phyloP scores from a whole-genome alignment of 768 basidiomycete genomes.

The Royoungia palumana region DNA sequence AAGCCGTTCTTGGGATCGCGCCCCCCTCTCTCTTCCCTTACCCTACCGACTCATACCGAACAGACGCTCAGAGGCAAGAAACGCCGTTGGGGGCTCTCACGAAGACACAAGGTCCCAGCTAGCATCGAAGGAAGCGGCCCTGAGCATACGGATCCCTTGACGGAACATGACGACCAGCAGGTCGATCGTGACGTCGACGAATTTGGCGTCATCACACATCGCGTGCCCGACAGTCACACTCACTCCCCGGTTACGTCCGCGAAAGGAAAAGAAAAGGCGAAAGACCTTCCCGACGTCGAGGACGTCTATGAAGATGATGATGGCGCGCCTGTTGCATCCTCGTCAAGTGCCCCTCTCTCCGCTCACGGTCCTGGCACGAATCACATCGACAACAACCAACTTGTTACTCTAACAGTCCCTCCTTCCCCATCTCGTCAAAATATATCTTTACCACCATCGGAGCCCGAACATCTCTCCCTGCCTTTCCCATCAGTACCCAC shows the following conservation, averaged over 20 bases:
- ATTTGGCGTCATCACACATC: conserved; percentile 25
- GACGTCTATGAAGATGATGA: conserved; percentile 4
- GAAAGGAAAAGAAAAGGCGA: conserved; percentile 39
- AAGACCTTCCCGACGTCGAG: conserved; percentile 11
- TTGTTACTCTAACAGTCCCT: conserved; percentile 17
- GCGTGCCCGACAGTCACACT: conserved; percentile 28
- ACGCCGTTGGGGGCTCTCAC: conserved; percentile 25
- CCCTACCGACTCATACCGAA: conserved; percentile 21
- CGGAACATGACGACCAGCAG: conserved; percentile 28
- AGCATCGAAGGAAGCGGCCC: conserved; percentile 12
- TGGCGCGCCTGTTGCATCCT: conserved; percentile 12
- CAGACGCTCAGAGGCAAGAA: conserved; percentile 30
- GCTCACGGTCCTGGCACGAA: conserved; percentile 1
- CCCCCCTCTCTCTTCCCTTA: conserved; percentile 7
- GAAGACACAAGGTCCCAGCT: conserved; percentile 14
- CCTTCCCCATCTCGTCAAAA: conserved; percentile 2
- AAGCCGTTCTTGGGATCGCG: conserved; percentile 21
- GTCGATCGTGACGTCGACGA: conserved; percentile 29
- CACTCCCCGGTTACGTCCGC: conserved; percentile 20
- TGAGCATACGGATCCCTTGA: conserved; percentile 13
- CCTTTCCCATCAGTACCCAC: conserved; percentile 13
- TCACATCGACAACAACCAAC: conserved; percentile 16
- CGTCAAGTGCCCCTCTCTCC: conserved; percentile 12
- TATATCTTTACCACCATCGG: conserved; percentile 6
- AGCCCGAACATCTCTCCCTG: conserved; percentile 9